Conservation (phyloP, 2,329 filamentous ascomycete species). For the Talaromyces pinophilus region DNA sequence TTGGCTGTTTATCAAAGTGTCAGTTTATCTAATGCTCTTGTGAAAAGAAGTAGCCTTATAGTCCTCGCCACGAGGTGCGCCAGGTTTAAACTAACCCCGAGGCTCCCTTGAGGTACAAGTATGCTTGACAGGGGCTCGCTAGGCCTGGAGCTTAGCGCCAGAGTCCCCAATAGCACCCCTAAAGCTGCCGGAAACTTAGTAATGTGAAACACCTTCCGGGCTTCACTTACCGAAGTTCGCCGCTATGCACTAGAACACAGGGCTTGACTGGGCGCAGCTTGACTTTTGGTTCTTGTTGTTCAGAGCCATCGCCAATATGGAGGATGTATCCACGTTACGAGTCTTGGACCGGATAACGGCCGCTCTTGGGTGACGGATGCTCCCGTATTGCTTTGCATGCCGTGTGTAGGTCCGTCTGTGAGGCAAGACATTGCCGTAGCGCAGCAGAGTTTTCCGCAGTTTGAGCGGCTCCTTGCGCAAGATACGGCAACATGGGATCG, state of each 20-base stretch:
- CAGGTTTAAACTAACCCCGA: too few relatives aligned
- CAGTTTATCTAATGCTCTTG: too few relatives aligned
- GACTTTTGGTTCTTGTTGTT: slow-evolving; percentile 15
- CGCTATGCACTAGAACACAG: background rate
- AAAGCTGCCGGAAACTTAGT: background rate
- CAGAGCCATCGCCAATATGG: slow-evolving; percentile 24
- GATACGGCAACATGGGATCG: slow-evolving; percentile 67
- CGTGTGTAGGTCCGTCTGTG: background rate
- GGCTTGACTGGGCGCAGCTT: background rate
- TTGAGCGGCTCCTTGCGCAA: slow-evolving; percentile 54
- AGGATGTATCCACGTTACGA: background rate
- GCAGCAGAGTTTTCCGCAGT: slow-evolving; percentile 66
- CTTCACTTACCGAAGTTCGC: too few relatives aligned
- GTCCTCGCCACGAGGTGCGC: too few relatives aligned
- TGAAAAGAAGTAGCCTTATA: too few relatives aligned
- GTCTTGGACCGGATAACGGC: background rate
- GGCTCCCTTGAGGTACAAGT: too few relatives aligned
- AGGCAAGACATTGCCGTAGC: background rate
- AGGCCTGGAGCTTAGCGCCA: too few relatives aligned
- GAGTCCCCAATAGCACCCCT: background rate
- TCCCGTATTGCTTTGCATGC: background rate
- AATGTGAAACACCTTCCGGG: too few relatives aligned
- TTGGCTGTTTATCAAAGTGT: background rate
- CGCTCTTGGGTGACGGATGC: background rate
- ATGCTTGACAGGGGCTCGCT: too few relatives aligned